phyloP scores from a whole-genome alignment of 352 stramenopile species.

The Globisporangium viniferum region DNA sequence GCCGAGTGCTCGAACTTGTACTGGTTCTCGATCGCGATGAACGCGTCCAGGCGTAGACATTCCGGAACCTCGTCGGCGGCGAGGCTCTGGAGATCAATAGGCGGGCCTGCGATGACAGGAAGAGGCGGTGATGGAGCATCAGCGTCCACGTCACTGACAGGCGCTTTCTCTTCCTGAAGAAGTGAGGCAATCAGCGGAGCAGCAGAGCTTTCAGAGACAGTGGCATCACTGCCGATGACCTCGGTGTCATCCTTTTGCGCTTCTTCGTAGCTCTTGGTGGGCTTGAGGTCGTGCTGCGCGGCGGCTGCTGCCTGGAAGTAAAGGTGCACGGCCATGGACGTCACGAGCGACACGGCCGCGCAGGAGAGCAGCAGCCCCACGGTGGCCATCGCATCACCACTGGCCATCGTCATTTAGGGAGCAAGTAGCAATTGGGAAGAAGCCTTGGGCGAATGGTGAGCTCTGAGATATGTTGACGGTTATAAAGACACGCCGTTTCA shows the following conservation, averaged over 20 bases:
- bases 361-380: constrained; percentile 44
- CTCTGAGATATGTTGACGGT: not conserved
- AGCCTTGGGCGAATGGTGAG: not conserved
- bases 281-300: not conserved
- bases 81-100: constrained; percentile 26
- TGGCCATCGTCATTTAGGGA: not conserved
- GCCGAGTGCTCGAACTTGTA: constrained; percentile 44
- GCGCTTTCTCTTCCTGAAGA: not conserved
- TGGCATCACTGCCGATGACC: not conserved
- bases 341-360: constrained; percentile 30
- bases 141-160: not conserved
- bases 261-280: not conserved
- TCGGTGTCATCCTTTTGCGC: not conserved
- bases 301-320: constrained; percentile 22
- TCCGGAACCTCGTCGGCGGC: constrained; percentile 27
- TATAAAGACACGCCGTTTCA: not conserved
- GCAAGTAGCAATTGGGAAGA: not conserved
- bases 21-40: constrained; percentile 43
- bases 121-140: not conserved
- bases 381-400: constrained; percentile 15
- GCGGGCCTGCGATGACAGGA: constrained; percentile 15
- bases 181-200: not conserved
- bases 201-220: not conserved
- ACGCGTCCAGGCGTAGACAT: constrained; percentile 41
- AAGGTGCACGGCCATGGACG: constrained; percentile 36